A percentile compares a stretch with the other conserved stretches of the same genome.
phyloP scores from a whole-genome alignment of 805 yeast genomes.

The Candida schatavii region DNA sequence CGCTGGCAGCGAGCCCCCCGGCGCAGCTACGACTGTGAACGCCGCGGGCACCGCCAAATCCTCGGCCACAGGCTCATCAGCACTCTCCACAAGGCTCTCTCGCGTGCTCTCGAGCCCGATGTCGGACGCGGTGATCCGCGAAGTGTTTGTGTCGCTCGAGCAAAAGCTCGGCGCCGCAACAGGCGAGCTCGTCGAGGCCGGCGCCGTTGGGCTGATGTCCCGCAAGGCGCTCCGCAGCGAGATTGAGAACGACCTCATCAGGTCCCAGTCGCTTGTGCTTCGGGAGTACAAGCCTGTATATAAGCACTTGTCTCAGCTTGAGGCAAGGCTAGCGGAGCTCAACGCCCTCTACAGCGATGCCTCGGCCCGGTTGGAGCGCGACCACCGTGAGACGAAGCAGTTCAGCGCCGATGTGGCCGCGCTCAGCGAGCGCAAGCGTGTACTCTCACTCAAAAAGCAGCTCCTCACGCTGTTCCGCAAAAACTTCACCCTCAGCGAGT shows the following conservation, averaged over 20 bases:
- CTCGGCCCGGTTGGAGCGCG: constrained; percentile 36
- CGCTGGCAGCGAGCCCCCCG: not conserved
- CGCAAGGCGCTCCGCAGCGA: constrained; percentile 59
- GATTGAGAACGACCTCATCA: constrained; percentile 58
- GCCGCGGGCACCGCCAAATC: constrained; percentile 1
- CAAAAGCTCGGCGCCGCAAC: constrained; percentile 17
- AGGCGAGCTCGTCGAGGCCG: constrained; percentile 43
- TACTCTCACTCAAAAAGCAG: constrained; percentile 47
- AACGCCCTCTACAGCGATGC: constrained; percentile 27
- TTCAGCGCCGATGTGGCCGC: constrained; percentile 23
- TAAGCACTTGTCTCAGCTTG: constrained; percentile 21
- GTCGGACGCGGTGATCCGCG: constrained; percentile 36
- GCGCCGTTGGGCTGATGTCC: constrained; percentile 54
- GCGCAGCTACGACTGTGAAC: not conserved
- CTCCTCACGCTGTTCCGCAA: constrained; percentile 53
- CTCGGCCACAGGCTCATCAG: constrained; percentile 8
- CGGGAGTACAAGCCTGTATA: constrained; percentile 34
- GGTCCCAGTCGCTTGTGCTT: constrained; percentile 42
- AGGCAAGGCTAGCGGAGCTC: constrained; percentile 15
- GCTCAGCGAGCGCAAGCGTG: constrained; percentile 28
- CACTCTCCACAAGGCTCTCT: constrained; percentile 44
- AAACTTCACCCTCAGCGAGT: constrained; percentile 65
- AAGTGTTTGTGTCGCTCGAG: constrained; percentile 30
- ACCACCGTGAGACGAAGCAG: constrained; percentile 18
- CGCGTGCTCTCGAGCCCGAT: constrained; percentile 47